A percentile compares a stretch with the other conserved stretches of the same genome.
Evolutionary conservation across 2,329 filamentous ascomycete species (phyloP).

Genomic region (Diplodia mutila): DNA sequence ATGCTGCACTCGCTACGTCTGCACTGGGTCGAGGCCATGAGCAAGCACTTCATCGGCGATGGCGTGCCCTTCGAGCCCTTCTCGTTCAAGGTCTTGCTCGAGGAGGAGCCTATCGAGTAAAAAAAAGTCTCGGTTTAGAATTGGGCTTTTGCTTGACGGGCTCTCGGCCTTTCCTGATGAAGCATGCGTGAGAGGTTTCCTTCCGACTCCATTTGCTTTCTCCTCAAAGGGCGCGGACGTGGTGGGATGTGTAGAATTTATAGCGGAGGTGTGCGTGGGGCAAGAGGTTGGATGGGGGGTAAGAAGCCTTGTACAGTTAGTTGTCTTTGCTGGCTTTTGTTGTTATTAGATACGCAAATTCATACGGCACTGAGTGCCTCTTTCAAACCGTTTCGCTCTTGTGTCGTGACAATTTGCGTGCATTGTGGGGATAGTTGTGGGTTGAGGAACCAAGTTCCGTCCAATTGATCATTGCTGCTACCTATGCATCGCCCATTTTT

Average conservation of each 20-base stretch:
- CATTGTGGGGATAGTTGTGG: not conserved
- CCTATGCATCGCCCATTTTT: not conserved
- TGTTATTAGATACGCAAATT: constrained; percentile 11
- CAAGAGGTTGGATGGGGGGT: not conserved
- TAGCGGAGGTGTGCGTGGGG: not conserved
- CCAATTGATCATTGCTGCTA: too few species aligned
- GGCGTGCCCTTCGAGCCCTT: constrained; percentile 86
- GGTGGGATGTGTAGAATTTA: not conserved
- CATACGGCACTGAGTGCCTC: constrained; percentile 8
- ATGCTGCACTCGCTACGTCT: constrained; percentile 92
- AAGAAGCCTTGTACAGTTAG: constrained; percentile 6
- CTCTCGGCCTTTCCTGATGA: not conserved
- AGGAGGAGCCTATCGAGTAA: constrained; percentile 67
- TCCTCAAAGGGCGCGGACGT: not conserved
- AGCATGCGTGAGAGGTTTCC: not conserved
- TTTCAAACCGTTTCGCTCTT: not conserved
- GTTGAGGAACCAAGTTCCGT: not conserved
- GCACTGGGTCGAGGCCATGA: constrained; percentile 97
- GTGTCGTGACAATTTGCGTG: not conserved
- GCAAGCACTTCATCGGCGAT: constrained; percentile 92
- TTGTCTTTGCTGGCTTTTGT: not conserved
- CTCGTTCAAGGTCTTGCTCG: constrained; percentile 80
- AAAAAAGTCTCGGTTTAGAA: not conserved
- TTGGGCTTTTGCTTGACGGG: not conserved
- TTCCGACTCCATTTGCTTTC: not conserved